phyloP scores from a whole-genome alignment of 2,329 filamentous ascomycete genomes.

The Alternaria sp. region DNA sequence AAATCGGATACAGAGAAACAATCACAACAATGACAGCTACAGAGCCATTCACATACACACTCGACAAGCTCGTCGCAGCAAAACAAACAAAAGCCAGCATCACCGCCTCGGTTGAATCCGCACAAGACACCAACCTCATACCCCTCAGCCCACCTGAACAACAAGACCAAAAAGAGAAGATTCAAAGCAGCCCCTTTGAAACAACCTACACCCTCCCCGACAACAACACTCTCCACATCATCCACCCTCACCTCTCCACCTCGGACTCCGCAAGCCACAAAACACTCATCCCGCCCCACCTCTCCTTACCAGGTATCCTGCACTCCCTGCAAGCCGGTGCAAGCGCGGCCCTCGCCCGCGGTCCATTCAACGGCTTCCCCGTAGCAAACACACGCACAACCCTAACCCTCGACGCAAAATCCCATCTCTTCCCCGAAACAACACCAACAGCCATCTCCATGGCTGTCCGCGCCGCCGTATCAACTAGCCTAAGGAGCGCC shows the following conservation, averaged over 20 bases:
- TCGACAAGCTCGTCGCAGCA: constrained; percentile 82
- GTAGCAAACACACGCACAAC: constrained; percentile 78
- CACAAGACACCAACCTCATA: constrained; percentile 50
- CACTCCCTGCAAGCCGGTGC: constrained; percentile 77
- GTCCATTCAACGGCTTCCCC: constrained; percentile 80
- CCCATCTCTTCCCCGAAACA: constrained; percentile 72
- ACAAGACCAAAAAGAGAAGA: constrained; percentile 30
- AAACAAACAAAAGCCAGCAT: constrained; percentile 81
- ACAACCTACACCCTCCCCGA: constrained; percentile 57
- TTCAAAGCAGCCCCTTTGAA: constrained; percentile 40
- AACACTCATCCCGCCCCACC: constrained; percentile 63
- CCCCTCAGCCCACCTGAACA: constrained; percentile 31
- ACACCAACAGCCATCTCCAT: constrained; percentile 73
- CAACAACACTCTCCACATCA: constrained; percentile 73
- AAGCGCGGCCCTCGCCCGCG: constrained; percentile 82
- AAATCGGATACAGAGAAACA: constrained; percentile 94
- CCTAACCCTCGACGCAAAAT: constrained; percentile 71
- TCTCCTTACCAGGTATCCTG: constrained; percentile 60
- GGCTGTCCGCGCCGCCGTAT: constrained; percentile 69
- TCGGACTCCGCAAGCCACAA: constrained; percentile 44
- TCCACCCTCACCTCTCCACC: constrained; percentile 60
- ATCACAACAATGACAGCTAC: constrained; percentile 64
- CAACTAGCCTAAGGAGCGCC: constrained; percentile 71
- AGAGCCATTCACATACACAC: constrained; percentile 66
- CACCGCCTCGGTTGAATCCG: constrained; percentile 71